A percentile compares a stretch with the other conserved stretches of the same genome.
Conservation (phyloP, 371 early-diverging fungal genomes). For the Funneliformis caledonium region DNA sequence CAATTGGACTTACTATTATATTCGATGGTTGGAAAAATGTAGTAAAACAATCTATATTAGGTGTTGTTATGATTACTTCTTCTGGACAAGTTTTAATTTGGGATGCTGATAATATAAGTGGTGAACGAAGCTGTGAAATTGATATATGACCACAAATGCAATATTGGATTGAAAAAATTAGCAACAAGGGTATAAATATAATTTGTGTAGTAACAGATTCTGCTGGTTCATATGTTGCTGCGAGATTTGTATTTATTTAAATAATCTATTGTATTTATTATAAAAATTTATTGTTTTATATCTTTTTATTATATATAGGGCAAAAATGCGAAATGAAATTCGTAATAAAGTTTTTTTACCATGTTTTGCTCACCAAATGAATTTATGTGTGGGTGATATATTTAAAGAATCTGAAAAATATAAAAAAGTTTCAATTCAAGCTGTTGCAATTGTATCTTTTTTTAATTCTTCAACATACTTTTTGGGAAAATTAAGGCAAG, state of each 20-base stretch:
- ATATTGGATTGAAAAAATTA: not conserved
- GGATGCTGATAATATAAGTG: not conserved
- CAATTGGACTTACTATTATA: not conserved
- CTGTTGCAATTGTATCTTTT: not conserved
- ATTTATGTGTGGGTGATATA: not conserved
- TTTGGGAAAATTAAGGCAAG: too few species aligned
- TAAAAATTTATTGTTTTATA: not conserved
- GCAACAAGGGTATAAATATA: not conserved
- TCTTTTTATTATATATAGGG: not conserved
- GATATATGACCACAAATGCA: too few species aligned
- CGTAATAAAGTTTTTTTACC: not conserved
- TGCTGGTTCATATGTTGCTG: not conserved
- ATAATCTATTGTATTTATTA: not conserved
- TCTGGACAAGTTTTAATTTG: constrained; percentile 3
- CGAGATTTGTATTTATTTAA: not conserved
- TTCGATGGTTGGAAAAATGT: constrained; percentile 32
- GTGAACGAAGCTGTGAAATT: not conserved
- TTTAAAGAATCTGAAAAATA: not conserved
- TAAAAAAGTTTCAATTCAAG: not conserved
- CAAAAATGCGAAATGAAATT: not conserved
- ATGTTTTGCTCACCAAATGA: not conserved
- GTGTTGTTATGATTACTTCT: not conserved
- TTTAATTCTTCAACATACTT: not conserved
- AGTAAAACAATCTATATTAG: not conserved
- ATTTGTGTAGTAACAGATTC: not conserved